phyloP scores from a whole-genome alignment of 352 stramenopile genomes.

The Globisporangium cederbergense region DNA sequence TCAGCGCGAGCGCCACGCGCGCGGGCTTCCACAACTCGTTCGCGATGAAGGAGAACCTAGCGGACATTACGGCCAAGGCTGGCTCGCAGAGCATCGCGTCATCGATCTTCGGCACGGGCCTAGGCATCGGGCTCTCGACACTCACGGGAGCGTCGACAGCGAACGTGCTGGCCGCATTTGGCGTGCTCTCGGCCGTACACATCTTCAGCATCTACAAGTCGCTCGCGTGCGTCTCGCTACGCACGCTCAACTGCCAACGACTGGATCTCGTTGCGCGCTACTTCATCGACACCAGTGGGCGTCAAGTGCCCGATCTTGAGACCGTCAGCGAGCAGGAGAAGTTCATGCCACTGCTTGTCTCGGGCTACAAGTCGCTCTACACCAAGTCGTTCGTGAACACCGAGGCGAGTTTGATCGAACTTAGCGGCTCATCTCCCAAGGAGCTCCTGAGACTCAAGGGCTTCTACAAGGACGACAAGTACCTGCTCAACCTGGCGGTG shows the following conservation, averaged over 20 bases:
- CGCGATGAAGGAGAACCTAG: constrained; percentile 87
- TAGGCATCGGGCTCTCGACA: constrained; percentile 65
- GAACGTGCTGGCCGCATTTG: constrained; percentile 51
- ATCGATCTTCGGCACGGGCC: constrained; percentile 77
- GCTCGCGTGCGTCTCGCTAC: constrained; percentile 52
- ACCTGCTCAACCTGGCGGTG: constrained; percentile 50
- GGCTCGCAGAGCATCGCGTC: constrained; percentile 93
- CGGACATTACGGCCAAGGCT: constrained; percentile 95
- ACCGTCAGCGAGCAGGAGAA: constrained; percentile 42
- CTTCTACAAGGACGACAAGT: constrained; percentile 47
- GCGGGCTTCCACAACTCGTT: constrained; percentile 95
- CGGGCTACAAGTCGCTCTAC: constrained; percentile 52
- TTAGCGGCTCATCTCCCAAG: constrained; percentile 36
- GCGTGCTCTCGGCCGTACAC: constrained; percentile 44
- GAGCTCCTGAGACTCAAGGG: constrained; percentile 36
- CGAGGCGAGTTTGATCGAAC: constrained; percentile 42
- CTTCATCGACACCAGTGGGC: constrained; percentile 26
- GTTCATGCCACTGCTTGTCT: constrained; percentile 55
- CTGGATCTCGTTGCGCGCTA: constrained; percentile 50
- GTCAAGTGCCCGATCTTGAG: constrained; percentile 24
- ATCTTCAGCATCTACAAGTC: constrained; percentile 61
- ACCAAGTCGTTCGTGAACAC: constrained; percentile 38
- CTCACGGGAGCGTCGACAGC: constrained; percentile 47
- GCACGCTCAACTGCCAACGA: constrained; percentile 67
- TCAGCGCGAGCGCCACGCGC: constrained; percentile 91